A percentile compares a stretch with the other conserved stretches of the same genome.
Conservation (phyloP, 2,329 filamentous ascomycete species). For the Fusarium albosuccineum region DNA sequence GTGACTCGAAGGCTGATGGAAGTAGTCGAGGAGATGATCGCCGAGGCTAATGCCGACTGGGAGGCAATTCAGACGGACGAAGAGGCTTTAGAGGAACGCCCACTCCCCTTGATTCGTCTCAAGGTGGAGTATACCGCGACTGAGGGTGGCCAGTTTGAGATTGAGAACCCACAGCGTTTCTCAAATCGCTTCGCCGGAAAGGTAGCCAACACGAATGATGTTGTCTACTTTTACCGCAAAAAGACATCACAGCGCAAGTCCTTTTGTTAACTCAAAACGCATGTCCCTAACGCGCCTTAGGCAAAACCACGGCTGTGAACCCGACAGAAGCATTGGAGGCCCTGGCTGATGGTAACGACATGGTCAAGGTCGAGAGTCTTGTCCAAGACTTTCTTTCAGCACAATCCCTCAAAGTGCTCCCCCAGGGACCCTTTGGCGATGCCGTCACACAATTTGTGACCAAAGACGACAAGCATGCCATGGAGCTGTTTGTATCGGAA, state of each 20-base stretch:
- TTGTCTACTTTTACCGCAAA: conserved; percentile 92
- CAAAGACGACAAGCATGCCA: conserved; percentile 94
- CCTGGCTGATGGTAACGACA: conserved; percentile 67
- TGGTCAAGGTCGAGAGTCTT: conserved; percentile 87
- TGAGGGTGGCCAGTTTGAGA: conserved; percentile 87
- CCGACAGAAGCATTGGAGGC: conserved; percentile 73
- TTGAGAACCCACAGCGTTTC: conserved; percentile 95
- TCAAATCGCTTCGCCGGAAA: conserved; percentile 91
- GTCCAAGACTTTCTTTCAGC: conserved; percentile 89
- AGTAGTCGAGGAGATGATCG: conserved; percentile 88
- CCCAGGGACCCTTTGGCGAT: conserved; percentile 92
- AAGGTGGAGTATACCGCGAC: conserved; percentile 91
- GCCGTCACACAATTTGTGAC: conserved; percentile 93
- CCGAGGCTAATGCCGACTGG: conserved; percentile 87
- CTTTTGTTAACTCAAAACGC: accelerated
- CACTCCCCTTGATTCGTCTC: conserved; percentile 86
- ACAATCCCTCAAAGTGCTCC: conserved; percentile 91
- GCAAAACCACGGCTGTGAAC: conserved; percentile 58
- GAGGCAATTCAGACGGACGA: conserved; percentile 77
- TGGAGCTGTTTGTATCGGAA: conserved; percentile 83
- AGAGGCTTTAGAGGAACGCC: conserved; percentile 70
- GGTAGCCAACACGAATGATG: conserved; percentile 94
- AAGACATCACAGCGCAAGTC: conserved; percentile 69
- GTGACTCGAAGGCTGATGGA: conserved; percentile 81
- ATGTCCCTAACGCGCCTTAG: conserved; percentile 36